Percentiles rank a stretch among this genome's conserved stretches.
These are phyloP conservation scores for Agastache rugosa DNA, from an alignment of 257 asterid species.

Conservation along the genomic window DNA sequence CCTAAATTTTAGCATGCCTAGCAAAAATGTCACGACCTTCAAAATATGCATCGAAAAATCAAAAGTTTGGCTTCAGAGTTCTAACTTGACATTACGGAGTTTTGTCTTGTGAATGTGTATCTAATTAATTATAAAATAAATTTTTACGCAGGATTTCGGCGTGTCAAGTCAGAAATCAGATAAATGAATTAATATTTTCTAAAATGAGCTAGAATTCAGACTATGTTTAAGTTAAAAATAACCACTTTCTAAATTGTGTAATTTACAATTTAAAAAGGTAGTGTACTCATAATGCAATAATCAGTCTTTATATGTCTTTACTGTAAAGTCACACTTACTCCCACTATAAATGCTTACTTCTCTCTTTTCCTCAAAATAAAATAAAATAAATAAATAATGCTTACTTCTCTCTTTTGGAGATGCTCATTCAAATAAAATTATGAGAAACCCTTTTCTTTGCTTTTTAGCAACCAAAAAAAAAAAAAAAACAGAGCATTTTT, in stretches of 20 bases:
- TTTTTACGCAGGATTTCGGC: no score
- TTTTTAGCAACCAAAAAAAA: background rate
- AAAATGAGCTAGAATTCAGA: no score
- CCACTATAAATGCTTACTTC: background rate
- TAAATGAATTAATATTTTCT: no score
- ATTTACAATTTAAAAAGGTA: background rate
- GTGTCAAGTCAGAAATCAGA: no score
- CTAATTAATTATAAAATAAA: no score
- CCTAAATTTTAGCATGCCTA: background rate
- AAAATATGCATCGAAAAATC: no score
- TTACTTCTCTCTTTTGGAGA: background rate
- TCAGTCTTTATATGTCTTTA: background rate
- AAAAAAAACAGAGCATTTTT: background rate
- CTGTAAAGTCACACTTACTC: conserved; percentile 3
- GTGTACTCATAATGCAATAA: background rate
- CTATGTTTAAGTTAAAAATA: no score
- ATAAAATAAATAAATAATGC: no score
- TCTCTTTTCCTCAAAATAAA: no score
- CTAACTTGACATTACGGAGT: no score
- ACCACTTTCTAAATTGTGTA: background rate
- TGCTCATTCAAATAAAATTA: background rate
- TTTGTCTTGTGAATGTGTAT: no score
- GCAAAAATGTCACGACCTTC: background rate
- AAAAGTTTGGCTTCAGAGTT: no score
- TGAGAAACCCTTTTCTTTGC: background rate